Percentiles rank a stretch among this genome's conserved stretches.
These are phyloP conservation scores for Solanum sitiens DNA, from an alignment of 257 asterid genomes.

Conservation along the genomic window DNA sequence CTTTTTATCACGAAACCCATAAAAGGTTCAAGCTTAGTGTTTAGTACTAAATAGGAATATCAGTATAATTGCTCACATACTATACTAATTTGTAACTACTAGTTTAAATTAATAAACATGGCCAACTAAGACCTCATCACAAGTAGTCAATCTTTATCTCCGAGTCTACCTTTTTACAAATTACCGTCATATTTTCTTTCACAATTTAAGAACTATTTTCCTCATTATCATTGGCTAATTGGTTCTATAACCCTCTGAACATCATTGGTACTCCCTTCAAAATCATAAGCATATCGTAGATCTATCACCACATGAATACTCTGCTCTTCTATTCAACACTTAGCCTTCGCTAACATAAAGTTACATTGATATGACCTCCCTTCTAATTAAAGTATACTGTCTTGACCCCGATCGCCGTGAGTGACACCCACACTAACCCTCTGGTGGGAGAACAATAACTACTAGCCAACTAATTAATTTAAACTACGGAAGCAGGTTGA, in stretches of 20 bases:
- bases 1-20: not conserved
- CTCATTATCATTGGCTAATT: too few relatives aligned
- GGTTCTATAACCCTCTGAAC: too few relatives aligned
- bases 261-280: too few relatives aligned
- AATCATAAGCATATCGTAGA: not conserved
- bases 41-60: not conserved
- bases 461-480: too few relatives aligned
- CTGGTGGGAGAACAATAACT: too few relatives aligned
- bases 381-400: too few relatives aligned
- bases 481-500: too few relatives aligned
- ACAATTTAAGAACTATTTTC: too few relatives aligned
- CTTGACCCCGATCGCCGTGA: too few relatives aligned
- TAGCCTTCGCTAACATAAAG: not conserved
- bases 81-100: too few relatives aligned
- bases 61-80: not conserved
- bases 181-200: not conserved
- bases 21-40: not conserved
- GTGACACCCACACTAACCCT: too few relatives aligned
- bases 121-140: not conserved
- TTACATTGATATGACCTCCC: too few relatives aligned
- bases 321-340: not conserved
- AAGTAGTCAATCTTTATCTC: not conserved
- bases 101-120: not conserved
- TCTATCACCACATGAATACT: not conserved
- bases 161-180: not conserved